Evolutionary conservation across 176 grass and related monocot genomes (phyloP).

Genomic region (Triticum turgidum): DNA sequence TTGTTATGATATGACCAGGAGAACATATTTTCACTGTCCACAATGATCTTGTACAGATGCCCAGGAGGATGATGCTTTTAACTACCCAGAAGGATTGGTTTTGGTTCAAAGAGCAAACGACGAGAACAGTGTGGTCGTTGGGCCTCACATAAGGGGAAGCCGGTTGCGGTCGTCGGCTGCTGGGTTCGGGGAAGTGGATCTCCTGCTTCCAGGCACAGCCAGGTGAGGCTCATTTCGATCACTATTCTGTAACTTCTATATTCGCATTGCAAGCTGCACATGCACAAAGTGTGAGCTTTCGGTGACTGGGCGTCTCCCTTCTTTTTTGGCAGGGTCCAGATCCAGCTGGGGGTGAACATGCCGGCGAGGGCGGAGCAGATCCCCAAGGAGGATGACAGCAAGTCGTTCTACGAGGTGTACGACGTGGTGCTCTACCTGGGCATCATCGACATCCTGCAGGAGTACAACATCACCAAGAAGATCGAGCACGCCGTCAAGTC

Average conservation of each 20-base stretch:
- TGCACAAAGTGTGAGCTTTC: not conserved
- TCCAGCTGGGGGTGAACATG: constrained; percentile 98
- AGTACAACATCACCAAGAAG: constrained; percentile 90
- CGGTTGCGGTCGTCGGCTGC: constrained; percentile 79
- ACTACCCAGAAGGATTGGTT: constrained; percentile 73
- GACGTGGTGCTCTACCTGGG: constrained; percentile 96
- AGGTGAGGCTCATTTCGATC: constrained; percentile 42
- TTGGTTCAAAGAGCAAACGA: constrained; percentile 69
- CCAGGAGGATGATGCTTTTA: constrained; percentile 77
- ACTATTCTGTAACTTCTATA: too few species aligned
- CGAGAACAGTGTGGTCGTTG: constrained; percentile 89
- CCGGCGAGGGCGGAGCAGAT: constrained; percentile 82
- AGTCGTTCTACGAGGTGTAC: constrained; percentile 70
- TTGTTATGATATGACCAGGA: not conserved
- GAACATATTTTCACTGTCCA: not conserved
- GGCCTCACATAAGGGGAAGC: constrained; percentile 87
- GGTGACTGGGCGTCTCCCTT: not conserved
- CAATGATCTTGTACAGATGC: constrained; percentile 52
- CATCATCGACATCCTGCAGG: constrained; percentile 98
- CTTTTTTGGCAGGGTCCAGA: constrained; percentile 68
- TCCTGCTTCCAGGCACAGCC: constrained; percentile 93
- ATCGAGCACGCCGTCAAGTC: constrained; percentile 95
- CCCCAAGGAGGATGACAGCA: constrained; percentile 48
- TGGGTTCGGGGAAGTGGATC: constrained; percentile 96
- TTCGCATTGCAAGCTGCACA: not conserved